These are phyloP conservation scores for Colletotrichum shisoi DNA, from an alignment of 2,329 filamentous ascomycete genomes.

Conservation along the genomic window DNA sequence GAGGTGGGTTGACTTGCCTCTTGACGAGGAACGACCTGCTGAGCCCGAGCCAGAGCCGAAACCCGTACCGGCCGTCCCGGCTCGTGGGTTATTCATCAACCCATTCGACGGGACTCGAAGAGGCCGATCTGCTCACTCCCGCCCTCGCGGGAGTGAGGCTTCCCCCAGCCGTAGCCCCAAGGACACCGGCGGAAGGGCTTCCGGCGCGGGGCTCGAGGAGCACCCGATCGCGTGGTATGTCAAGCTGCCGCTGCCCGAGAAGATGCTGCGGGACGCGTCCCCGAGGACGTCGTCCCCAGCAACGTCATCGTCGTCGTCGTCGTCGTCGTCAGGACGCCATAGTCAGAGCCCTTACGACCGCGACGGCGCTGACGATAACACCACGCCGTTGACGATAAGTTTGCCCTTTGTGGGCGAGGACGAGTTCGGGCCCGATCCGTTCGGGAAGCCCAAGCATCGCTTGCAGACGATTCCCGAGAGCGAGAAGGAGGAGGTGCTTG, in stretches of 20 bases:
- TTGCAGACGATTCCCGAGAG: constrained; percentile 3
- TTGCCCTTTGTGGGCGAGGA: not conserved
- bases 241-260: not conserved
- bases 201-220: too few relatives aligned
- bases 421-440: not conserved
- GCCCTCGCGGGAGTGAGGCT: not conserved
- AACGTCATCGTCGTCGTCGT: not conserved
- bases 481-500: not conserved
- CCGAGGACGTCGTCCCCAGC: not conserved
- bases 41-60: too few relatives aligned
- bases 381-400: too few relatives aligned
- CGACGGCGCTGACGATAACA: not conserved
- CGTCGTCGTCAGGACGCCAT: not conserved
- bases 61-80: fast-evolving
- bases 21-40: not conserved
- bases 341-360: not conserved
- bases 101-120: not conserved
- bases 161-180: not conserved
- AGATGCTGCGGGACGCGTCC: not conserved
- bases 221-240: not conserved
- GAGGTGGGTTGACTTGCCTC: not conserved
- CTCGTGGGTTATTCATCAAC: not conserved
- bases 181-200: not conserved
- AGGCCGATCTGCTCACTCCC: not conserved
- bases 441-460: not conserved